phyloP scores from a whole-genome alignment of 495 filamentous ascomycete genomes.

The Xylaria flabelliformis region DNA sequence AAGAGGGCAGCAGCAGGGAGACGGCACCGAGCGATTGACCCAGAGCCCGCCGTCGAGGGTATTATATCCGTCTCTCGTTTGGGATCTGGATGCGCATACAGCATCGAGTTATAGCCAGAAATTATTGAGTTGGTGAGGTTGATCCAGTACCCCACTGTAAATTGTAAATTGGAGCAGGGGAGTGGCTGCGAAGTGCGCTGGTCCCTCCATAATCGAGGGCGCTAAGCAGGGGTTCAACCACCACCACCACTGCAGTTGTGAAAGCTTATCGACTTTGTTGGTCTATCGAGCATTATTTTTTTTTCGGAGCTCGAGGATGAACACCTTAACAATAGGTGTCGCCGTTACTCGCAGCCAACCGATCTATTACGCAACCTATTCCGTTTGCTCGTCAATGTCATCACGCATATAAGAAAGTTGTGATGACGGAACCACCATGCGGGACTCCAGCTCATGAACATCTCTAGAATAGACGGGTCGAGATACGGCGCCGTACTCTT shows the following conservation, averaged over 20 bases:
- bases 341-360: neutral
- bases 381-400: constrained; percentile 25
- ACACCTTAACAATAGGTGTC: neutral
- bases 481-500: constrained; percentile 57
- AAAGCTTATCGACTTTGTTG: neutral
- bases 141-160: constrained; percentile 30
- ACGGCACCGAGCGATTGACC: neutral
- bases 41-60: neutral
- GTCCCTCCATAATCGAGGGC: neutral
- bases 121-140: constrained; percentile 30
- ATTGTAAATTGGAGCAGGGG: constrained; percentile 9
- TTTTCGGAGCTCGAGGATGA: neutral
- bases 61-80: neutral
- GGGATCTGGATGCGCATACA: neutral
- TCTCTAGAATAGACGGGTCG: constrained; percentile 59
- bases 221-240: constrained; percentile 11
- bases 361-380: constrained; percentile 5
- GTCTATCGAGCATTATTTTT: constrained; percentile 7
- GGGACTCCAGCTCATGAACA: constrained; percentile 58
- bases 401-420: constrained; percentile 41
- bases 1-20: neutral
- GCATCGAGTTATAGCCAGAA: constrained; percentile 16
- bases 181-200: neutral
- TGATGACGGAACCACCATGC: constrained; percentile 54
- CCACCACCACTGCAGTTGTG: neutral